These are phyloP conservation scores for Penicillium parvum DNA, from an alignment of 495 filamentous ascomycete species.

Conservation along the genomic window DNA sequence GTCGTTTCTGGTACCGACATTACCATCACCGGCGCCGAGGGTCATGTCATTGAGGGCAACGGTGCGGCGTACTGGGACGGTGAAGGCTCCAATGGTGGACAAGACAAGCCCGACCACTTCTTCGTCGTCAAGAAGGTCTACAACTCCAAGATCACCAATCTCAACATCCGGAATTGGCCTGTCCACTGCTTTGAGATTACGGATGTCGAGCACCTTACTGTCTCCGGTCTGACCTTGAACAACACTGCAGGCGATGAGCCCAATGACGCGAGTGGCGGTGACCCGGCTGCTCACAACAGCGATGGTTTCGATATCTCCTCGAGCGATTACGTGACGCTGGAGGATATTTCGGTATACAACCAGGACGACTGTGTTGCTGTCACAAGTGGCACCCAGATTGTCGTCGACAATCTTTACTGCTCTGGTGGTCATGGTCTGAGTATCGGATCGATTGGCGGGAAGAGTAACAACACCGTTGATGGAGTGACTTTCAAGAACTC, in stretches of 20 bases:
- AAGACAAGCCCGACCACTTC: constrained; percentile 46
- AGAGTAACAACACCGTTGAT: constrained; percentile 44
- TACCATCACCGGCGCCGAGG: constrained; percentile 35
- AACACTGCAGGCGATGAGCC: constrained; percentile 51
- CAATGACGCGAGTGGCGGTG: constrained; percentile 34
- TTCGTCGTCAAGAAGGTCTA: constrained; percentile 39
- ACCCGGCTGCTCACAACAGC: constrained; percentile 53
- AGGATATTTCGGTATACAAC: constrained; percentile 53
- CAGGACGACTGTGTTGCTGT: constrained; percentile 65
- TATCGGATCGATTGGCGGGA: constrained; percentile 47
- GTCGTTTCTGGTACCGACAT: constrained; percentile 36
- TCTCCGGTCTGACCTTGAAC: constrained; percentile 53
- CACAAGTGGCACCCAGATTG: constrained; percentile 25
- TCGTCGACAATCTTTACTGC: constrained; percentile 26
- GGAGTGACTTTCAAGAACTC: constrained; percentile 29
- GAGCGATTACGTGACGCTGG: constrained; percentile 44
- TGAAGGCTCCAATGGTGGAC: constrained; percentile 43
- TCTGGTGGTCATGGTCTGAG: constrained; percentile 44
- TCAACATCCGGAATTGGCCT: constrained; percentile 53
- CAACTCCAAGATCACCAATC: constrained; percentile 37
- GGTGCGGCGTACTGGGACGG: constrained; percentile 47
- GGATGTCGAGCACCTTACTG: constrained; percentile 36
- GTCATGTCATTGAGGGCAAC: constrained; percentile 43
- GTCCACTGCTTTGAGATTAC: constrained; percentile 59
- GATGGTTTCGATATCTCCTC: constrained; percentile 59